Evolutionary conservation across 441 rosid species (phyloP).

Genomic region (Pelargonium exstipulatum): DNA sequence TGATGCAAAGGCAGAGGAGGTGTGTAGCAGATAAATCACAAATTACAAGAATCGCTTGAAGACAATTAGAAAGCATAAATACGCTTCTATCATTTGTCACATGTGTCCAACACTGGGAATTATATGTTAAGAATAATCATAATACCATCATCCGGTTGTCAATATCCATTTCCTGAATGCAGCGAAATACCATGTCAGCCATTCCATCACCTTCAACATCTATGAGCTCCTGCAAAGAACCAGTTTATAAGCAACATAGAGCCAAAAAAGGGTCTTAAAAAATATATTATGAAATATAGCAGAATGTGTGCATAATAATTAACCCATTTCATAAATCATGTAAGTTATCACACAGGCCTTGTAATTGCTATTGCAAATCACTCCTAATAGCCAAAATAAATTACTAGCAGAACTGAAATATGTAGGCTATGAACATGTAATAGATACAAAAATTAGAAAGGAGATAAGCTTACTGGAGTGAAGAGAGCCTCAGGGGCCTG

Average conservation of each 20-base stretch:
- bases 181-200: conserved; percentile 99
- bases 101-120: background rate
- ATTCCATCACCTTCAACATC: conserved; percentile 99
- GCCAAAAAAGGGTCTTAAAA: background rate
- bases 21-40: background rate
- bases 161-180: conserved; percentile 99
- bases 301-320: background rate
- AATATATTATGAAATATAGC: background rate
- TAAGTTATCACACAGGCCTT: background rate
- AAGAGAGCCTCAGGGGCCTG: conserved; percentile 98
- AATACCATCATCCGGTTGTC: conserved; percentile 93
- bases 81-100: too few species aligned
- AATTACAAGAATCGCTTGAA: too few species aligned
- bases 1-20: conserved; percentile 2
- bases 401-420: conserved; percentile 9
- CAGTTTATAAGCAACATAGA: background rate
- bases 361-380: background rate
- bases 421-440: conserved; percentile 4
- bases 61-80: background rate
- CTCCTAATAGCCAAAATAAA: conserved; percentile 3
- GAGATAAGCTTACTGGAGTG: conserved; percentile 61
- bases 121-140: conserved; percentile 11
- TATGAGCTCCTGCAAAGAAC: conserved; percentile 63
- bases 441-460: conserved; percentile 5
- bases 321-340: background rate